A percentile compares a stretch with the other conserved stretches of the same genome.
phyloP scores from a whole-genome alignment of 257 asterid species.

The Solanum pinnatisectum region DNA sequence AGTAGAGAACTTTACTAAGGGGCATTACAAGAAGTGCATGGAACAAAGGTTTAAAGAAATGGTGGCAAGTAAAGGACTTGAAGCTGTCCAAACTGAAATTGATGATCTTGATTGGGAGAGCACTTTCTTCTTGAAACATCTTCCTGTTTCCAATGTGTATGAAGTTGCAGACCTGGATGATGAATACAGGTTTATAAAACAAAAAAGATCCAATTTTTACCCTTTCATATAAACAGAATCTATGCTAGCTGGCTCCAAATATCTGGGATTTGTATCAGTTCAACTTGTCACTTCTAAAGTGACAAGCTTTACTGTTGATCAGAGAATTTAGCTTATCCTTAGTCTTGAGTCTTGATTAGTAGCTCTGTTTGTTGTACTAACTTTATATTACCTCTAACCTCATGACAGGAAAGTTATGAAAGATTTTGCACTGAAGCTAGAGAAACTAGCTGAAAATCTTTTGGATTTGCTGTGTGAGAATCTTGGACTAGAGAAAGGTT shows the following conservation, averaged over 20 bases:
- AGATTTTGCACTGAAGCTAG: constrained; percentile 49
- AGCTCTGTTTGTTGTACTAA: background rate
- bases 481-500: constrained; percentile 66
- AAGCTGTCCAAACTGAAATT: constrained; percentile 42
- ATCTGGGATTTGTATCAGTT: constrained; percentile 7
- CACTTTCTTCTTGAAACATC: constrained; percentile 55
- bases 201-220: background rate
- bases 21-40: constrained; percentile 53
- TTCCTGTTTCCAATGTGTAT: constrained; percentile 49
- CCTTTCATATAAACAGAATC: background rate
- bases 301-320: background rate
- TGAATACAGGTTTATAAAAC: constrained; percentile 35
- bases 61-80: constrained; percentile 53
- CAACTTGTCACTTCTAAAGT: background rate
- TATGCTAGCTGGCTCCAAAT: background rate
- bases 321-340: background rate
- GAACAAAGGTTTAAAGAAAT: constrained; percentile 56
- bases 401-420: constrained; percentile 44
- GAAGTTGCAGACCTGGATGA: constrained; percentile 59
- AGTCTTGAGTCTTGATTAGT: background rate
- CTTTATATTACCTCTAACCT: background rate
- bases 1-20: constrained; percentile 52
- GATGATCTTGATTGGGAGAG: constrained; percentile 61
- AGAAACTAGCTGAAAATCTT: constrained; percentile 54
- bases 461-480: constrained; percentile 65